Evolutionary conservation across 352 stramenopile species (phyloP).

Genomic region (Hyaloperonospora arabidopsidis): DNA sequence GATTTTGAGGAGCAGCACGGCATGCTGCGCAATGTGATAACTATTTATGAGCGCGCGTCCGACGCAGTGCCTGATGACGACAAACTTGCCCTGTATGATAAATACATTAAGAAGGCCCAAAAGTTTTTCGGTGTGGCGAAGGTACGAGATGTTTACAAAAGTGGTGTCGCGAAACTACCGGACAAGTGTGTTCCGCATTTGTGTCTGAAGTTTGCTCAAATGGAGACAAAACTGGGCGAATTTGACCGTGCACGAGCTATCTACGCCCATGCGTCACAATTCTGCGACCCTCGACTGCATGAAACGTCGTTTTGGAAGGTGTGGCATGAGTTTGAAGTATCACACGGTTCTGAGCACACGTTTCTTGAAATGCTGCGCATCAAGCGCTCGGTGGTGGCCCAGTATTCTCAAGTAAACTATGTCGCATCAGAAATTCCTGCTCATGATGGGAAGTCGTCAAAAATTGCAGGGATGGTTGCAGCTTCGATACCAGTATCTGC

Average conservation of each 20-base stretch:
- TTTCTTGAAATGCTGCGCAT: conserved; percentile 98
- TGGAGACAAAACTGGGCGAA: conserved; percentile 96
- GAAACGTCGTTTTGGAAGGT: conserved; percentile 92
- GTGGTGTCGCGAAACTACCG: conserved; percentile 88
- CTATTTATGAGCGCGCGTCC: conserved; percentile 92
- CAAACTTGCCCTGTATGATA: conserved; percentile 89
- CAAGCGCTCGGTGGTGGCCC: conserved; percentile 93
- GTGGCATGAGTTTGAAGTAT: conserved; percentile 95
- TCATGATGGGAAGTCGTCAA: conserved; percentile 21
- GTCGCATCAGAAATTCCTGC: conserved; percentile 88
- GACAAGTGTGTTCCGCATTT: conserved; percentile 88
- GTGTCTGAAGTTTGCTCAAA: conserved; percentile 93
- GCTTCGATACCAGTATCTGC: conserved; percentile 32
- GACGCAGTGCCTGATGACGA: conserved; percentile 80
- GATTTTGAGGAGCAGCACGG: conserved; percentile 96
- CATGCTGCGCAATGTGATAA: conserved; percentile 93
- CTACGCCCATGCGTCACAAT: conserved; percentile 93
- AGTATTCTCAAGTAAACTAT: conserved; percentile 96
- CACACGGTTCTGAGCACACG: conserved; percentile 95
- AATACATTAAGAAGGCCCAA: conserved; percentile 93
- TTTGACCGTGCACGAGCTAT: conserved; percentile 94
- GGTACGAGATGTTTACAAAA: conserved; percentile 95
- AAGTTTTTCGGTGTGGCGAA: conserved; percentile 95
- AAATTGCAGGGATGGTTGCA: conserved; percentile 48
- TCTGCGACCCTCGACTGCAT: conserved; percentile 92